These are phyloP conservation scores for Barnettozyma californica DNA, from an alignment of 805 yeast species.

Conservation along the genomic window DNA sequence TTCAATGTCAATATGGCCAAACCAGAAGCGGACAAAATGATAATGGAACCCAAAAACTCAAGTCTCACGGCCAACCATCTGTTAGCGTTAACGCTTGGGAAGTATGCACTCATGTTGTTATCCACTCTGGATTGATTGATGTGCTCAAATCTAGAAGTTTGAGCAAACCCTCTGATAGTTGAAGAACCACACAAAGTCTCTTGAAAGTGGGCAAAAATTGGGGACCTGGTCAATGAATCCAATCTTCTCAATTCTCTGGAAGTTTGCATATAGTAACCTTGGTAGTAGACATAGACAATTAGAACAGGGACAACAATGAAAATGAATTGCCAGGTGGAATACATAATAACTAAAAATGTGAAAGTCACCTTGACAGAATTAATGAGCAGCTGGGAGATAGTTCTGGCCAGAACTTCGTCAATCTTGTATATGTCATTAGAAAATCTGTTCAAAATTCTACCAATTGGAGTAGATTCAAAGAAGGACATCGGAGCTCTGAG, in stretches of 20 bases:
- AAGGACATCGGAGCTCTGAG: conserved; percentile 92
- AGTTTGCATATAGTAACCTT: conserved; percentile 68
- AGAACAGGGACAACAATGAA: conserved; percentile 68
- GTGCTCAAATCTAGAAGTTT: conserved; percentile 54
- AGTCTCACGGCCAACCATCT: conserved; percentile 97
- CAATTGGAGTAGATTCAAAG: conserved; percentile 94
- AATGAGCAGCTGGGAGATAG: conserved; percentile 61
- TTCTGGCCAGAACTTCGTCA: conserved; percentile 72
- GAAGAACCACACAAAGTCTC: conserved; percentile 74
- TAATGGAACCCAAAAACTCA: conserved; percentile 84
- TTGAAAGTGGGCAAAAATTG: conserved; percentile 80
- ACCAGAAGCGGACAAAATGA: conserved; percentile 82
- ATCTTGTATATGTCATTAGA: conserved; percentile 87
- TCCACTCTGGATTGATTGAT: conserved; percentile 72
- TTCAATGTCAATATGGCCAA: conserved; percentile 58
- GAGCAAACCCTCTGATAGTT: conserved; percentile 70
- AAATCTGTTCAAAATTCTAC: conserved; percentile 85
- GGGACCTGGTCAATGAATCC: conserved; percentile 75
- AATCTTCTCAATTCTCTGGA: conserved; percentile 81
- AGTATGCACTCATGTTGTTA: conserved; percentile 84
- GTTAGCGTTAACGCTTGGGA: conserved; percentile 88
- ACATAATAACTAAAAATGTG: conserved; percentile 74
- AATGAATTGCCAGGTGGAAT: conserved; percentile 83
- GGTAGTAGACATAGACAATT: conserved; percentile 62
- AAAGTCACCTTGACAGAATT: conserved; percentile 61